Evolutionary conservation across 1,284 basidiomycete genomes (phyloP).

Genomic region (Trametes polyzona): DNA sequence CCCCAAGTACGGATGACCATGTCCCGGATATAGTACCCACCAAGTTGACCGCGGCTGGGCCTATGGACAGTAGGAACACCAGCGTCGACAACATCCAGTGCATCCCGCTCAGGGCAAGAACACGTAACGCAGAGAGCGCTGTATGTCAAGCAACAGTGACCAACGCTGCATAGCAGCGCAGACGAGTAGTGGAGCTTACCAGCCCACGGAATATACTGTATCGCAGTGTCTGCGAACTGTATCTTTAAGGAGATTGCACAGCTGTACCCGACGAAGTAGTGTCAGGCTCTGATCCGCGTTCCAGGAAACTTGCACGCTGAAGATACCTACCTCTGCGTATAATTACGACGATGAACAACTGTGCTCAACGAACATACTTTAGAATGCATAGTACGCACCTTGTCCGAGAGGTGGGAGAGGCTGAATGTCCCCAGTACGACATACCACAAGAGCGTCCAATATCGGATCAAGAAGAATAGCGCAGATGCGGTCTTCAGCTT

Average conservation of each 20-base stretch:
- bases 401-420: not conserved
- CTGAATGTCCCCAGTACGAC: not conserved
- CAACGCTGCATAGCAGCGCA: not conserved
- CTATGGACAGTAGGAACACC: not conserved
- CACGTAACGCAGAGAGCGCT: not conserved
- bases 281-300: no score
- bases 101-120: not conserved
- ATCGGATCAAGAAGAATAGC: not conserved
- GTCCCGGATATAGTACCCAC: not conserved
- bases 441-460: not conserved
- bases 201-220: not conserved
- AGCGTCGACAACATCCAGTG: not conserved
- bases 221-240: not conserved
- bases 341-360: not conserved
- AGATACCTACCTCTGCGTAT: not conserved
- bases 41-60: not conserved
- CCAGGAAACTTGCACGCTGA: no score
- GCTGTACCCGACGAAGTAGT: not conserved
- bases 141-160: not conserved
- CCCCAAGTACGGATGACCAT: no score
- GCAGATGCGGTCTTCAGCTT: not conserved
- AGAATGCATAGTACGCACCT: not conserved
- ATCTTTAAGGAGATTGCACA: not conserved
- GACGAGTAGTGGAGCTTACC: not conserved
- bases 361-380: not conserved